Percentiles rank a stretch among this genome's conserved stretches.
These are phyloP conservation scores for Populus davidiana DNA, from an alignment of 345 rosid genomes.

Conservation along the genomic window DNA sequence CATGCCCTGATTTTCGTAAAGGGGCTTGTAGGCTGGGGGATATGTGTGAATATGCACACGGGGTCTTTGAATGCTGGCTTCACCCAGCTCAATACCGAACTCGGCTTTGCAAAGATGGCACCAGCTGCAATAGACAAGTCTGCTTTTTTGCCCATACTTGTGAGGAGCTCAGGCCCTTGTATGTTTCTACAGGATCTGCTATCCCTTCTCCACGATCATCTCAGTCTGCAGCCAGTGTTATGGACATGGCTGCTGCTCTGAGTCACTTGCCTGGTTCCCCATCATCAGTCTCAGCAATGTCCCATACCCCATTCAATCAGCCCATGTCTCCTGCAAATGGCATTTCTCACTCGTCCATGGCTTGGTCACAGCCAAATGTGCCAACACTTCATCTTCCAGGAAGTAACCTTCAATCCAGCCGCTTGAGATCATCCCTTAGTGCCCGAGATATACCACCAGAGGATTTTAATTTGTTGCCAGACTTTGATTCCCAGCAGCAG, in stretches of 20 bases:
- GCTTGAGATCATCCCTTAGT: constrained; percentile 73
- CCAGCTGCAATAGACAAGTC: constrained; percentile 44
- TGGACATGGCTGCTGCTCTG: constrained; percentile 82
- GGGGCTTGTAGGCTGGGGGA: constrained; percentile 68
- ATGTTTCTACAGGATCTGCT: constrained; percentile 48
- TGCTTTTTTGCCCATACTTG: constrained; percentile 48
- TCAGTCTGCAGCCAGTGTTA: constrained; percentile 51
- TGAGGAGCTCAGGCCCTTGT: constrained; percentile 48
- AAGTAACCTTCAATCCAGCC: constrained; percentile 78
- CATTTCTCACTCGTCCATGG: constrained; percentile 60
- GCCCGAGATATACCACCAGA: constrained; percentile 60
- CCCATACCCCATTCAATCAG: constrained; percentile 36
- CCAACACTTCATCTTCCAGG: constrained; percentile 81
- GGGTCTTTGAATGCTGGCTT: constrained; percentile 79
- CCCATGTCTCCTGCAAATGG: constrained; percentile 41
- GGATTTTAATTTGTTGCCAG: constrained; percentile 57
- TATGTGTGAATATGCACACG: constrained; percentile 55
- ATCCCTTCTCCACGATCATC: constrained; percentile 64
- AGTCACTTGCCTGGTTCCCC: constrained; percentile 82
- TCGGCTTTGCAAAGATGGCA: constrained; percentile 54
- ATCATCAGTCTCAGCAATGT: constrained; percentile 61
- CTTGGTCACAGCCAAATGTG: constrained; percentile 88
- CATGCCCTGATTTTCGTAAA: constrained; percentile 73
- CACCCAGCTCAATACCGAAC: constrained; percentile 63
- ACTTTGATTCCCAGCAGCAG: constrained; percentile 68